Conservation (phyloP, 768 basidiomycete genomes). For the Coprinopsis cinerea region DNA sequence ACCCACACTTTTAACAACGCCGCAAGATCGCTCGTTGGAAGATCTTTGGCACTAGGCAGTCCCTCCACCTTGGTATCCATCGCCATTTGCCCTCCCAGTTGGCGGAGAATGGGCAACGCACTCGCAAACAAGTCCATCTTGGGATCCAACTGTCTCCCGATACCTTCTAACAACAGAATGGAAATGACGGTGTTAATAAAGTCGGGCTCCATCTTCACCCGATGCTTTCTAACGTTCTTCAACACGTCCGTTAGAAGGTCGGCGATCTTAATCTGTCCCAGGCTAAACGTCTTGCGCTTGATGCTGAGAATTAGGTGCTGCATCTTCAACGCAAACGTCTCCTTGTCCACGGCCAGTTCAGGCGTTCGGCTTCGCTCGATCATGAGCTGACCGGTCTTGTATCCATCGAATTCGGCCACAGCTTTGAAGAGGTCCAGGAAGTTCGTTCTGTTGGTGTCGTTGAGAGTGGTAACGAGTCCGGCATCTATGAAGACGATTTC, state of each 20-base stretch:
- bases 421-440: conserved; percentile 97
- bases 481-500: conserved; percentile 97
- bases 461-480: conserved; percentile 86
- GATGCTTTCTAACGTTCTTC: conserved; percentile 79
- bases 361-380: conserved; percentile 90
- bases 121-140: conserved; percentile 91
- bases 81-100: conserved; percentile 90
- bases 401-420: conserved; percentile 95
- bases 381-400: conserved; percentile 93
- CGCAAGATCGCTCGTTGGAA: conserved; percentile 70
- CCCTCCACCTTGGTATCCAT: conserved; percentile 37
- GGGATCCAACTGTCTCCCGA: conserved; percentile 91
- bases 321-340: conserved; percentile 97
- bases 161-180: conserved; percentile 89
- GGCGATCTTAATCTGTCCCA: conserved; percentile 94
- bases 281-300: conserved; percentile 94
- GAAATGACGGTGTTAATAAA: conserved; percentile 98
- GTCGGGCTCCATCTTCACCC: conserved; percentile 98
- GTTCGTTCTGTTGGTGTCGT: conserved; percentile 77
- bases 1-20: conserved; percentile 95
- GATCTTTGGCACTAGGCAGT: conserved; percentile 41
- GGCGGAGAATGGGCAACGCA: conserved; percentile 87
- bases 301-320: conserved; percentile 91
- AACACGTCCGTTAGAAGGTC: conserved; percentile 90
- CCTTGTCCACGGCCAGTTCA: conserved; percentile 82